These are phyloP conservation scores for Chalaropsis ovoidea DNA, from an alignment of 2,329 filamentous ascomycete genomes.

Conservation along the genomic window DNA sequence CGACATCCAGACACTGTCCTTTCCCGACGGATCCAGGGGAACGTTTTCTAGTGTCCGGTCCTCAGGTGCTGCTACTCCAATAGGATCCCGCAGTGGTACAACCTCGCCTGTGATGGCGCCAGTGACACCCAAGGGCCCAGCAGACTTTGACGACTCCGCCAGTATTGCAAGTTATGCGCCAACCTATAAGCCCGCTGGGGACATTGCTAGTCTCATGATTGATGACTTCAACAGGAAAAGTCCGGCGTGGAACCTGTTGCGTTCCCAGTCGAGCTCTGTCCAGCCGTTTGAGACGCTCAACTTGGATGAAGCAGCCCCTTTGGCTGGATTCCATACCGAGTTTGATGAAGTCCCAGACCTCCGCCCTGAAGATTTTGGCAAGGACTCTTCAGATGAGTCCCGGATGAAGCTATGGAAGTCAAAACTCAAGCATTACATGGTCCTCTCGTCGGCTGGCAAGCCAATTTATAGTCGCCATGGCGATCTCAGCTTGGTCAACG, in stretches of 20 bases:
- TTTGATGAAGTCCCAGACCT: constrained; percentile 61
- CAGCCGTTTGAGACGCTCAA: constrained; percentile 51
- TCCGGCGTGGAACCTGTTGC: constrained; percentile 58
- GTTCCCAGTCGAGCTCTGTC: constrained; percentile 49
- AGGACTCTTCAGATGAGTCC: constrained; percentile 42
- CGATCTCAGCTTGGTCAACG: constrained; percentile 78
- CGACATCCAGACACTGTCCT: constrained; percentile 67
- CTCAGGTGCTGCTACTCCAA: constrained; percentile 34
- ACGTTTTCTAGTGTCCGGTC: constrained; percentile 43
- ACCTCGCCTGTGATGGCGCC: constrained; percentile 33
- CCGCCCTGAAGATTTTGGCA: constrained; percentile 27
- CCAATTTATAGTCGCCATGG: constrained; percentile 95
- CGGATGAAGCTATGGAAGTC: constrained; percentile 70
- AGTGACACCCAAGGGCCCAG: not conserved
- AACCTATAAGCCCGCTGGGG: constrained; percentile 52
- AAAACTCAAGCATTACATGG: constrained; percentile 94
- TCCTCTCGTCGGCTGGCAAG: constrained; percentile 90
- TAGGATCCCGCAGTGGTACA: constrained; percentile 33
- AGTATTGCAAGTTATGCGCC: constrained; percentile 59
- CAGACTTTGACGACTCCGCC: constrained; percentile 50
- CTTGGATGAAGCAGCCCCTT: constrained; percentile 40
- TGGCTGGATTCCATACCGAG: constrained; percentile 62
- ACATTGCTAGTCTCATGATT: constrained; percentile 72
- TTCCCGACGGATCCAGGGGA: constrained; percentile 58
- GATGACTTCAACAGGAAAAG: constrained; percentile 58